Conservation (phyloP, 257 asterid genomes). For the Solanum infundibuliforme region DNA sequence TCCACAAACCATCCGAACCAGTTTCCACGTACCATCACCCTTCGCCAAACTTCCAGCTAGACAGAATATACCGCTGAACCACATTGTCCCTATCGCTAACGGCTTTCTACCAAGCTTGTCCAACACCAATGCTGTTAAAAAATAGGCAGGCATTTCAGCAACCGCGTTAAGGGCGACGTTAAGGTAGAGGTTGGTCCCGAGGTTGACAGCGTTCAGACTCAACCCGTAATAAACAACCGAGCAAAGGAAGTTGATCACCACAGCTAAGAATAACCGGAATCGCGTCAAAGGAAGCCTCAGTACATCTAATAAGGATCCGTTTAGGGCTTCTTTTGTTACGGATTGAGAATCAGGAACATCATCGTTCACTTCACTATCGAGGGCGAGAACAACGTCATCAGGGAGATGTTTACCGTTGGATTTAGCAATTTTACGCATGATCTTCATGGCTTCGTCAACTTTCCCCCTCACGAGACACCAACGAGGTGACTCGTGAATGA, state of each 20-base stretch:
- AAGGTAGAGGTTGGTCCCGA: conserved; percentile 68
- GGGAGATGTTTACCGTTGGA: conserved; percentile 46
- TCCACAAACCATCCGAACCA: conserved; percentile 41
- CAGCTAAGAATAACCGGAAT: conserved; percentile 50
- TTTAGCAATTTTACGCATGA: conserved; percentile 49
- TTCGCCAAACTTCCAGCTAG: conserved; percentile 31
- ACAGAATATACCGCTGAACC: conserved; percentile 66
- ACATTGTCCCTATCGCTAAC: conserved; percentile 58
- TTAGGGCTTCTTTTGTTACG: conserved; percentile 9
- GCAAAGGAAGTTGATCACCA: conserved; percentile 60
- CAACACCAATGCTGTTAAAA: conserved; percentile 47
- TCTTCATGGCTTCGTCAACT: conserved; percentile 31
- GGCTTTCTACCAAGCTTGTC: conserved; percentile 68
- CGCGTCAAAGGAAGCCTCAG: conserved; percentile 43
- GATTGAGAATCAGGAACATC: not conserved
- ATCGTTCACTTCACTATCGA: conserved; percentile 36
- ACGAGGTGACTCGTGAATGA: conserved; percentile 76
- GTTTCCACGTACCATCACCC: conserved; percentile 22
- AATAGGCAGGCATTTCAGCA: conserved; percentile 80
- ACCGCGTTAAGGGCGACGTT: conserved; percentile 58
- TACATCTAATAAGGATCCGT: conserved; percentile 65
- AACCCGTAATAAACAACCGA: conserved; percentile 82
- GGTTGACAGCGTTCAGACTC: conserved; percentile 69
- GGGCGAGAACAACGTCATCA: conserved; percentile 26
- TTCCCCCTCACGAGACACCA: conserved; percentile 75